Conservation (phyloP, 345 rosid species). For the Rhodamnia argentea region DNA sequence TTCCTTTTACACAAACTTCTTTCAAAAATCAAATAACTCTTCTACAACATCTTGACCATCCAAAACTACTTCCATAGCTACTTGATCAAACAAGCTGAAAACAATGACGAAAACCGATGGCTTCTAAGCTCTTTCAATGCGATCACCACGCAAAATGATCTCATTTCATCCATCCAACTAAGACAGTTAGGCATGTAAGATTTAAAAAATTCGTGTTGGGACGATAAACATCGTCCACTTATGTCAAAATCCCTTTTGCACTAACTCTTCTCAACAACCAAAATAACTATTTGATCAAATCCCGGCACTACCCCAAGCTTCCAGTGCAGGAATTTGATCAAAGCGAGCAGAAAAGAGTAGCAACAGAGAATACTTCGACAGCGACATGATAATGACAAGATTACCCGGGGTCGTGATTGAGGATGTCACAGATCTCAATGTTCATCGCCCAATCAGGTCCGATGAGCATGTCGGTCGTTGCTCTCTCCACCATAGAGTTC, state of each 20-base stretch:
- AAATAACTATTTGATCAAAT: neutral
- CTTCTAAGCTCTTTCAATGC: neutral
- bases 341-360: neutral
- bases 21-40: neutral
- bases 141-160: neutral
- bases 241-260: neutral
- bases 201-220: neutral
- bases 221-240: neutral
- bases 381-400: neutral
- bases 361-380: neutral
- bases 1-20: neutral
- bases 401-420: conserved; percentile 86
- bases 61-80: neutral
- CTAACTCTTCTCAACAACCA: neutral
- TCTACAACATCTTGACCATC: neutral
- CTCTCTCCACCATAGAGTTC: conserved; percentile 96
- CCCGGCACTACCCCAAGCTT: neutral
- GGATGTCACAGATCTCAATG: conserved; percentile 99
- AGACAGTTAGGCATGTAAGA: neutral
- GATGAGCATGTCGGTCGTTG: conserved; percentile 97
- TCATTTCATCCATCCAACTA: neutral
- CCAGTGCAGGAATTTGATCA: neutral
- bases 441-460: conserved; percentile 99
- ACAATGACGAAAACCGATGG: neutral
- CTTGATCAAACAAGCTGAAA: neutral